A percentile compares a stretch with the other conserved stretches of the same genome.
phyloP scores from a whole-genome alignment of 192 early-diverging fungal genomes.

The Phlyctochytrium planicorne region DNA sequence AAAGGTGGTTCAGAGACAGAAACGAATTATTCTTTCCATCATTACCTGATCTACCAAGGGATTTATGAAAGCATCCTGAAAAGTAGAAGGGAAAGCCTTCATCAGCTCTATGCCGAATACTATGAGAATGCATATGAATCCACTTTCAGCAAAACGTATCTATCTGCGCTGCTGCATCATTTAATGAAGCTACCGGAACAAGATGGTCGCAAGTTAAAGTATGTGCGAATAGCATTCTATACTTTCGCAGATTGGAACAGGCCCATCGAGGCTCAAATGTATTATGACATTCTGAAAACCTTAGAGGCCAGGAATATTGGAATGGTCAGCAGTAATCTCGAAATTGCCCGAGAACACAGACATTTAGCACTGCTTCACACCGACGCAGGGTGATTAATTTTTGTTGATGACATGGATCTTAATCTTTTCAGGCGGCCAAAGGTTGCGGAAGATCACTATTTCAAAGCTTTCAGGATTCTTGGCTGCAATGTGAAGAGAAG shows the following conservation, averaged over 20 bases:
- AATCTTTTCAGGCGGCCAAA: too few relatives aligned
- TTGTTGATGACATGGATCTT: too few relatives aligned
- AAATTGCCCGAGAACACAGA: too few relatives aligned
- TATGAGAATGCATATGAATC: constrained; percentile 8
- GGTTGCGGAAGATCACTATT: too few relatives aligned
- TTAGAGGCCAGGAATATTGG: too few relatives aligned
- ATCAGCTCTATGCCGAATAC: constrained; percentile 17
- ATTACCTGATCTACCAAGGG: constrained; percentile 30
- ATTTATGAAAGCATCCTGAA: constrained; percentile 24
- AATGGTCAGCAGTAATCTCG: too few relatives aligned
- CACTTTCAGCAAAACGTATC: neutral
- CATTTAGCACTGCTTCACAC: too few relatives aligned
- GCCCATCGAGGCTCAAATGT: neutral
- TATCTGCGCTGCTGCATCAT: neutral
- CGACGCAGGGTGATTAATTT: too few relatives aligned
- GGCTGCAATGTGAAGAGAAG: too few relatives aligned
- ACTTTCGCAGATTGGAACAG: neutral
- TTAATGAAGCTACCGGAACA: neutral
- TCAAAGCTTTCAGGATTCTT: too few relatives aligned
- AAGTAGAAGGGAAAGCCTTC: constrained; percentile 18
- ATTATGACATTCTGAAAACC: neutral
- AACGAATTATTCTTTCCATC: constrained; percentile 16
- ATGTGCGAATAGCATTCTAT: neutral
- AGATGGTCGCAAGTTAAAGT: neutral
- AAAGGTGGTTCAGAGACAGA: too few relatives aligned